phyloP scores from a whole-genome alignment of 352 stramenopile genomes.

The Lagenidium giganteum region DNA sequence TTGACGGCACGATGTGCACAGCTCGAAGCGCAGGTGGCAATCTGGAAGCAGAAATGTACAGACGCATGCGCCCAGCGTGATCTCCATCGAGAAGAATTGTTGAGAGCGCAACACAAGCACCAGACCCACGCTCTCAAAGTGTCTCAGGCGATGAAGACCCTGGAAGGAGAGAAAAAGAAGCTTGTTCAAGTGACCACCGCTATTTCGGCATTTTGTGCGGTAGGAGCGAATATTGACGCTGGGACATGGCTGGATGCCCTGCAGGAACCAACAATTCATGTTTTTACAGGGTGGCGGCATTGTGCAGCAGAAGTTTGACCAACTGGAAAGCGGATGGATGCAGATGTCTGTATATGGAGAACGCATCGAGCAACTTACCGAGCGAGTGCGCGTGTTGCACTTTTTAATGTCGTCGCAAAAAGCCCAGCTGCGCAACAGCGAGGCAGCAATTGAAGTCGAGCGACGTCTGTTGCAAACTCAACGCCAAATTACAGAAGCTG shows the following conservation, averaged over 20 bases:
- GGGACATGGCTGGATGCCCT: too few relatives aligned
- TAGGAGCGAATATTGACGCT: too few relatives aligned
- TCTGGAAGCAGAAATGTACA: slow-evolving; percentile 44
- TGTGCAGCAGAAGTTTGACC: slow-evolving; percentile 45
- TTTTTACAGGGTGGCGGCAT: slow-evolving; percentile 20
- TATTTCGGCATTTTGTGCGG: too few relatives aligned
- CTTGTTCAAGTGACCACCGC: too few relatives aligned
- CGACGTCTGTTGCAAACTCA: slow-evolving; percentile 15
- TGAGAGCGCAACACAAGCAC: too few relatives aligned
- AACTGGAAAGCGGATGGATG: slow-evolving; percentile 17
- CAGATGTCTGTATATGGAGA: slow-evolving; percentile 36
- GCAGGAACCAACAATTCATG: too few relatives aligned
- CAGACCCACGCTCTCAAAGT: too few relatives aligned
- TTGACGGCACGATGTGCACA: not conserved
- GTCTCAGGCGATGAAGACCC: too few relatives aligned
- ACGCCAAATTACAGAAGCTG: slow-evolving; percentile 8
- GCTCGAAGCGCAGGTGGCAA: slow-evolving; percentile 24
- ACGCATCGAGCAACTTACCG: slow-evolving; percentile 27
- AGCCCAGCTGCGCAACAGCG: slow-evolving; percentile 52
- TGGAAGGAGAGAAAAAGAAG: too few relatives aligned
- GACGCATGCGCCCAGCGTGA: slow-evolving; percentile 65
- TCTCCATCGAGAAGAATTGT: slow-evolving; percentile 27
- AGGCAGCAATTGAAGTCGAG: slow-evolving; percentile 47
- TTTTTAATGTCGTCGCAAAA: too few relatives aligned
- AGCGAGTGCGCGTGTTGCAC: too few relatives aligned